Base-by-base conservation (phyloP, 2,329 filamentous ascomycete species). In the Metarhizium guizhouense region DNA sequence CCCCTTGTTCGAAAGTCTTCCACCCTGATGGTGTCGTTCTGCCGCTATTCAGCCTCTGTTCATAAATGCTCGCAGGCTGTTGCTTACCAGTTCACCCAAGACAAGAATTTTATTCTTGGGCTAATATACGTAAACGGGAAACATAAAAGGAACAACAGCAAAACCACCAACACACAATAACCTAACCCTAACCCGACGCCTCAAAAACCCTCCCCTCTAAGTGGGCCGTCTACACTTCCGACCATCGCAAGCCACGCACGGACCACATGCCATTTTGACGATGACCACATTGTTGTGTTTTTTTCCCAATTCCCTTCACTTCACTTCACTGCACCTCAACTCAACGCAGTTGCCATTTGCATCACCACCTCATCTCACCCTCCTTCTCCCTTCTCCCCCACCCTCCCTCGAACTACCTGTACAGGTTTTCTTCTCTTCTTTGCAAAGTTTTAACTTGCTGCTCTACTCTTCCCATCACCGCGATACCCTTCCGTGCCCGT, bases 261-360 rank as follows among this genome's bases (percentile, higher is more conserved):
- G 58, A 58, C 59, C 59, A 60, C 25, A 54, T 43, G 48, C 42
- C 49, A 47, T 51, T 53, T 25, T 59, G 54, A 56, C 57, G 58
- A 61, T 60, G 58, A 59, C 57, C 59, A 57, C 52, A 47, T 54
- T 16, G 43, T 54, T 32, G 54, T 43, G 47, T 55, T 58, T 61
- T 55, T 56, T 58, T 25, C 47, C 52, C 38, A 51, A n/a, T 48
- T 53, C 52, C 52, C 53, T 51, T 57, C 42, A 45, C 42, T 59
- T 56, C 48, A 55, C 52, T 49, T 50, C 42, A 45, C 45, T 45
- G 36, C 34, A 51, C 43, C 45, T 36, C 34, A 51, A 52, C 55
- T 38, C 45, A 42, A 55, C 53, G 53, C 45, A 51, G 51, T 54
- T 57, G 20, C 49, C 48, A 47, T 50, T 53, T 51, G 48, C 55